Evolutionary conservation across 164 flowering plant genomes (phyloP).

Genomic region (Vitis riparia): DNA sequence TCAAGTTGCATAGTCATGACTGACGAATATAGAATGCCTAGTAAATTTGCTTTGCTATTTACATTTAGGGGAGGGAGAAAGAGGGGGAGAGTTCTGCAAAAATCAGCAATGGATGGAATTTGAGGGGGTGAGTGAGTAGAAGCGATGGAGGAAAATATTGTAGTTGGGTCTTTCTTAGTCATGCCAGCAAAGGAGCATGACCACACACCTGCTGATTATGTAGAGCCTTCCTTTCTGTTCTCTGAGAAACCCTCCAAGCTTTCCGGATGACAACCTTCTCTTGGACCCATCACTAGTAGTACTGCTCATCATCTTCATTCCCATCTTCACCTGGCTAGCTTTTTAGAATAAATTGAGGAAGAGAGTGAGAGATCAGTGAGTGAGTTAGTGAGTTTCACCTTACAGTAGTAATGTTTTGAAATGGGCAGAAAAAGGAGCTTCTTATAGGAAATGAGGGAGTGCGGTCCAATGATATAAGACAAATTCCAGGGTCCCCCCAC

Average conservation of each 20-base stretch:
- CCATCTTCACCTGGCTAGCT: background rate
- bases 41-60: too few species aligned
- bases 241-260: slow-evolving; percentile 45
- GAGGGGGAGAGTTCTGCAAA: too few species aligned
- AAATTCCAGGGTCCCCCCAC: slow-evolving; percentile 1
- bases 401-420: background rate
- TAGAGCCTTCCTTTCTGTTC: slow-evolving; percentile 57
- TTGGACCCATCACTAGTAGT: slow-evolving; percentile 18
- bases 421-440: background rate
- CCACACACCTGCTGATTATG: slow-evolving; percentile 53
- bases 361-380: background rate
- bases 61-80: too few species aligned
- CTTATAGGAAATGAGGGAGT: background rate
- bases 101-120: too few species aligned
- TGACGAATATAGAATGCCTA: too few species aligned
- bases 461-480: slow-evolving; percentile 9
- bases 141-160: too few species aligned
- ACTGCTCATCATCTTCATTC: slow-evolving; percentile 10
- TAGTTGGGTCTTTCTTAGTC: slow-evolving; percentile 18
- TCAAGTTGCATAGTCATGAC: too few species aligned
- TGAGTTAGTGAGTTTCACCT: background rate
- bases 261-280: slow-evolving; percentile 35
- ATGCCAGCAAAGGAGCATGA: slow-evolving; percentile 60
- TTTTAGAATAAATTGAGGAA: background rate
- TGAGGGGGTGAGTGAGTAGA: too few species aligned